Evolutionary conservation across 2,329 filamentous ascomycete genomes (phyloP), one percentile per base, ranked within the genome.

Genomic region (Achaetomium macrosporum): DNA sequence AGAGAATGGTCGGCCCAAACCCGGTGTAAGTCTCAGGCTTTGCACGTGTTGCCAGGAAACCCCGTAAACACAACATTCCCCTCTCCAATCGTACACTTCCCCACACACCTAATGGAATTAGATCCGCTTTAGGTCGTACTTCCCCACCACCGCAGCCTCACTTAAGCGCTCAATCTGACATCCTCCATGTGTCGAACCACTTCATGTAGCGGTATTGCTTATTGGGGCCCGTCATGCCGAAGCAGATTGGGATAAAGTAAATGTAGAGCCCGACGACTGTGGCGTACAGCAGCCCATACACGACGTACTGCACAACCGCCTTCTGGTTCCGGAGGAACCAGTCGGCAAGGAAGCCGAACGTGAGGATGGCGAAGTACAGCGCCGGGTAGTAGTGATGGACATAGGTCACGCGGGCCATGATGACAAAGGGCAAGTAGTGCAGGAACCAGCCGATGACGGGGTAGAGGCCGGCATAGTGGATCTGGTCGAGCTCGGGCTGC

Each of bases 321-420:
- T 76, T 78, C 59, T 88, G 75, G 63, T 80, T 84, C 59, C 84
- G 79, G 43, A 90, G 82, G 58, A 85, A 76, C 85, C 89, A 97
- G 70, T 97, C 90, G 51, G 88, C 73, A 61, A 90, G 80, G 78
- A 99, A 99, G 50, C 91, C 92, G 57, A 91, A 83, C 15, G 82
- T 83, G 42, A 99, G 76, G 60, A 99, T 96, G 63, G 93, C 91
- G 69, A 97, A 99, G 76, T 97, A 99, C 11, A 99, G 82, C 10
- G 93, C 93, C 11, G 93, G 93, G 71, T 97, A 99, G 77, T 99
- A 99, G 75, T 99, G 93, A 71, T 99, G 93, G 50, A 99, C 93
- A 66, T 99, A 99, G 15, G 93, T 99, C 56, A 99, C 93, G 78
- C 93, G 89, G 11, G 90, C 93, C 95, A 99, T 99, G 66, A 93